Evolutionary conservation across 805 yeast genomes (phyloP), one percentile per base, ranked within the genome.

Genomic region (Alloascoidea africana): DNA sequence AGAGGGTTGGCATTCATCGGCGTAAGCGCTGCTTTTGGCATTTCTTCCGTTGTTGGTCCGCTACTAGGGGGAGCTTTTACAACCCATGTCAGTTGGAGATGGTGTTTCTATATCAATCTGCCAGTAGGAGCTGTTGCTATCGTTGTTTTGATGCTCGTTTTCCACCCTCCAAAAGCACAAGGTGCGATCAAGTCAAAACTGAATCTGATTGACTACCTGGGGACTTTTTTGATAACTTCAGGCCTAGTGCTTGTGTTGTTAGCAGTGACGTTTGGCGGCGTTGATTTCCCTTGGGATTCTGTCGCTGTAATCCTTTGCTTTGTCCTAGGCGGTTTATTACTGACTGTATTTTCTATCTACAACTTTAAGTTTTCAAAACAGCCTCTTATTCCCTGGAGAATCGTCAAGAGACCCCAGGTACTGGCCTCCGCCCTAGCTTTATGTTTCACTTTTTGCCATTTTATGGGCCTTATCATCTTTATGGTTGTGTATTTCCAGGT

Each of bases 81-180:
- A 1, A 55, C 70, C 2, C 56, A 66, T 38, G 71, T 65, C 3
- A 56, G 70, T n/a, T 79, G 86, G 86, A 61, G 86, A 47, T 77
- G 86, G 84, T 73, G 83, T 47, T 80, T 77, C 50, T 80, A 72
- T 54, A 62, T 80, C 44, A 79, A 78, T 52, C 52, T 80, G 27
- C 83, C 84, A 2, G 53, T 76, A 23, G 81, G 82, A 14, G 84
- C 78, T 1, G 39, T 60, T 0, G 67, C 73, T 0, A 47, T 63
- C 14, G 48, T 50, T 0, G 44, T 62, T 4, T 49, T 71, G 14
- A 35, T 62, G 3, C 41, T n/a, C 63, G 3, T 58, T 64, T 14
- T 66, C 68, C 49, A 56, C 61, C 18, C 74, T 76, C 8, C 71
- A 70, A 4, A 47, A 47, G n/a, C 64, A 70, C 1, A 47, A 47